These are phyloP conservation scores for Thraustotheca clavata DNA, from an alignment of 352 stramenopile species.

Conservation along the genomic window DNA sequence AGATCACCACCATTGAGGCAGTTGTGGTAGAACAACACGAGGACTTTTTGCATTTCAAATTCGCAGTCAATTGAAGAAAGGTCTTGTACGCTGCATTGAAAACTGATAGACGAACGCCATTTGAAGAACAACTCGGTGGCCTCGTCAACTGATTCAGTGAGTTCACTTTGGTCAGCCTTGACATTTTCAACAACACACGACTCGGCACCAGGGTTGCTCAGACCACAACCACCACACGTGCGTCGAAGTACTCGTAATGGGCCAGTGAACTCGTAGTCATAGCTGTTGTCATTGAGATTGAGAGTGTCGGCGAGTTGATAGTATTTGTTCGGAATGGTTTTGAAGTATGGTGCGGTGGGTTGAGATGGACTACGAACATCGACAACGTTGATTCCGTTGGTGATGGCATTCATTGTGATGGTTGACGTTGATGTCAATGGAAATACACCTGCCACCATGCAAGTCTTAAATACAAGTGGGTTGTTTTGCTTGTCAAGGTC, in stretches of 20 bases:
- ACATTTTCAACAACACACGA: not conserved
- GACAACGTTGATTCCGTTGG: not conserved
- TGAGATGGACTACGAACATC: not conserved
- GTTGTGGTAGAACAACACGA: constrained; percentile 10
- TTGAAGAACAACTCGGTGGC: not conserved
- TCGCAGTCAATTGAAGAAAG: not conserved
- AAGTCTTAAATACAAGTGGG: constrained; percentile 25
- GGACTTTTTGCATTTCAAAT: not conserved
- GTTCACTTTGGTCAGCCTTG: not conserved
- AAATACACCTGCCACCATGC: constrained; percentile 7
- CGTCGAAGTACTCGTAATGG: not conserved
- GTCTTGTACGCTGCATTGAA: not conserved
- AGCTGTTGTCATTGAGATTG: not conserved
- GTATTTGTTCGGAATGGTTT: constrained; percentile 30
- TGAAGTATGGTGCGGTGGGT: constrained; percentile 35
- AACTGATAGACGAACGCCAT: not conserved
- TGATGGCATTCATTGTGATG: not conserved
- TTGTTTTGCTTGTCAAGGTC: constrained; percentile 28
- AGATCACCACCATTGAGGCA: not conserved
- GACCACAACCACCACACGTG: not conserved
- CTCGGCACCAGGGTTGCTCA: not conserved
- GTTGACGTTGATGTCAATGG: not conserved
- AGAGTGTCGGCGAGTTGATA: constrained; percentile 2
- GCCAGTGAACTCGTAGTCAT: not conserved
- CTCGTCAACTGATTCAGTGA: not conserved